Evolutionary conservation across 345 rosid species (phyloP).

Genomic region (Euphorbia lathyris): DNA sequence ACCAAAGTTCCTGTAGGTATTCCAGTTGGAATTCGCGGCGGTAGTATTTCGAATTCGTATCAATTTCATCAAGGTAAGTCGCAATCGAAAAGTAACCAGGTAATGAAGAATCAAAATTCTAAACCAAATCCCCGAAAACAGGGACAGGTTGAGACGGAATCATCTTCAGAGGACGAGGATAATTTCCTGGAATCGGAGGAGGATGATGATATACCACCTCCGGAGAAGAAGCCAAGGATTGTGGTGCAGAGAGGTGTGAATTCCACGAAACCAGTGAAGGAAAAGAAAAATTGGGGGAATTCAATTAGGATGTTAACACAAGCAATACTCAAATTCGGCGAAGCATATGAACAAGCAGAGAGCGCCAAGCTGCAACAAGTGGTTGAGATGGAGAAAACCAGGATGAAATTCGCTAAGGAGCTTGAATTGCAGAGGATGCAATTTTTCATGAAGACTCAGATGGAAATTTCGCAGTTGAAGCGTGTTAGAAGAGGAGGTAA

Average conservation of each 20-base stretch:
- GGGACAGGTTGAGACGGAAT: constrained; percentile 4
- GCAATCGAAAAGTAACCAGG: constrained; percentile 30
- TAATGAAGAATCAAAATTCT: constrained; percentile 38
- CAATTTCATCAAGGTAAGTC: constrained; percentile 30
- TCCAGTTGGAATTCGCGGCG: constrained; percentile 45
- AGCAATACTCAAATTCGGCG: constrained; percentile 71
- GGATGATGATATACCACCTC: constrained; percentile 18
- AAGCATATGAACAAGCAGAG: constrained; percentile 86
- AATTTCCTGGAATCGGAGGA: too few relatives aligned
- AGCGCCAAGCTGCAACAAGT: constrained; percentile 70
- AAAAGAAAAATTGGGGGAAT: constrained; percentile 33
- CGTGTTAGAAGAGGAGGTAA: constrained; percentile 39
- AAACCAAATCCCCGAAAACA: constrained; percentile 23
- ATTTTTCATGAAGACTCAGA: constrained; percentile 76
- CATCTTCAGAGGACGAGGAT: constrained; percentile 19
- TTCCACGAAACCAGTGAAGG: constrained; percentile 21
- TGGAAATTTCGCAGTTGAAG: constrained; percentile 71
- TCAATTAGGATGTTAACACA: constrained; percentile 48
- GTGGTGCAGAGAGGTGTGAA: constrained; percentile 16
- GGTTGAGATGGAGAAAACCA: constrained; percentile 94
- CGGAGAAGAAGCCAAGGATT: constrained; percentile 31
- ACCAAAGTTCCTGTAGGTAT: constrained; percentile 54
- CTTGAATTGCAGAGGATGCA: constrained; percentile 91
- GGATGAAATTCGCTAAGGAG: constrained; percentile 89
- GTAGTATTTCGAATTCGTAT: constrained; percentile 25